Evolutionary conservation across 2,329 filamentous ascomycete genomes (phyloP), one percentile per base, ranked within the genome.

Genomic region (Cladophialophora yegresii): DNA sequence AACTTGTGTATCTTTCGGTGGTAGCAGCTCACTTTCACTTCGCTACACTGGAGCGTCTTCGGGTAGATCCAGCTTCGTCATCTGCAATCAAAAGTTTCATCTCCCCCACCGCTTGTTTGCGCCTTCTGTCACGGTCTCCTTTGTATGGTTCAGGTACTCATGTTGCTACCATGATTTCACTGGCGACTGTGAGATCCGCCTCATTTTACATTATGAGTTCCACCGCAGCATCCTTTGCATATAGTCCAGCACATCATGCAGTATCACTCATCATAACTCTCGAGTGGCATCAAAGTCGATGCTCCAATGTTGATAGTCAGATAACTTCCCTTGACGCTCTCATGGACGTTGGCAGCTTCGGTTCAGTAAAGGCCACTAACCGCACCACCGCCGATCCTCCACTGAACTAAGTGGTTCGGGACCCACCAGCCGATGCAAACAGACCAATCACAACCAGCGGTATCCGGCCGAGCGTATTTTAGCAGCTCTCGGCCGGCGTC

Each of bases 401-500:
- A 20, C 51, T 28, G 51, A 30, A n/a, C 28, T 54, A 26, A 33
- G 51, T n/a, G 12, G 51, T 54, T 54, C 26, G 51, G 51, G 51
- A 54, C 16, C 51, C 51, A 33, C 51, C 32, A 12, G 28, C 51
- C 28, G 51, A 30, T 12, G 26, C 10, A 28, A 13, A 7, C 4
- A 2, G 10, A 22, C 28, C 51, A 54, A 54, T 54, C 2, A 32
- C 26, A 54, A 23, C 3, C 23, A 12, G 10, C 9, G 13, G 47
- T 10, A 7, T 8, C 20, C 22, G 10, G 22, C 13, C 20, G 20
- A 50, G n/a, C n/a, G n/a, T 50, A 50, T 33, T 32, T 2, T 30
- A 20, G 51, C 47, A 13, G 36, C 47, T 26, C 51, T 54, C 4
- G 51, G 51, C 51, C 51, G 26, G 51, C 51, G 51, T 54, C 51